Evolutionary conservation across 2,329 filamentous ascomycete species (phyloP).

Genomic region (Aspergillus sp.): DNA sequence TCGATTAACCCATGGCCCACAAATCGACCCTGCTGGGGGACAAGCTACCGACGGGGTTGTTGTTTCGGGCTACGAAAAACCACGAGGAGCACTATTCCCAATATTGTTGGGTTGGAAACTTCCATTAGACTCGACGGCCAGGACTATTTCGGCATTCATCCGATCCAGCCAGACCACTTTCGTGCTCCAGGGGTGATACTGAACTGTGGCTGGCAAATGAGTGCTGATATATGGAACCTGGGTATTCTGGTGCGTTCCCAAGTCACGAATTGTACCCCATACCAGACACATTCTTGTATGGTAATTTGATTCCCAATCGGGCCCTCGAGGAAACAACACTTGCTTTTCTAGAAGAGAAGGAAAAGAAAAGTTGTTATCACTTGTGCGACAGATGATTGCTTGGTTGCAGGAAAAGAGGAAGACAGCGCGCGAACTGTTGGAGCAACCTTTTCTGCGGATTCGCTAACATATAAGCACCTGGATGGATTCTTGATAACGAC

Average conservation of each 20-base stretch:
- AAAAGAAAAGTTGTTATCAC: slow-evolving; percentile 25
- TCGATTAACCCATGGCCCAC: slow-evolving; percentile 19
- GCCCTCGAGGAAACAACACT: slow-evolving; percentile 17
- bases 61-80: slow-evolving; percentile 25
- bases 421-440: slow-evolving; percentile 26
- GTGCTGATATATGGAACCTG: slow-evolving; percentile 38
- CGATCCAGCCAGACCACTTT: slow-evolving; percentile 42
- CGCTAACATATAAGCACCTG: not conserved
- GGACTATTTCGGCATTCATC: slow-evolving; percentile 28
- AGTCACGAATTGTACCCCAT: not conserved
- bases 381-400: slow-evolving; percentile 24
- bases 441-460: slow-evolving; percentile 28
- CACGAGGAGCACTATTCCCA: slow-evolving; percentile 18
- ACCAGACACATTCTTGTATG: slow-evolving; percentile 11
- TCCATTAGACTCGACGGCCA: slow-evolving; percentile 11
- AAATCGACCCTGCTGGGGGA: slow-evolving; percentile 22
- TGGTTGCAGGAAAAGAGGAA: slow-evolving; percentile 28
- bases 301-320: slow-evolving; percentile 15
- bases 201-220: slow-evolving; percentile 30
- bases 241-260: slow-evolving; percentile 25
- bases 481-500: too few relatives aligned
- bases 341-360: slow-evolving; percentile 18
- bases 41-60: slow-evolving; percentile 28
- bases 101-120: slow-evolving; percentile 32
- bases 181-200: slow-evolving; percentile 36